Percentiles rank a stretch among this genome's conserved stretches.
Conservation (phyloP, 2,329 filamentous ascomycete species). For the Xylaria sp. region DNA sequence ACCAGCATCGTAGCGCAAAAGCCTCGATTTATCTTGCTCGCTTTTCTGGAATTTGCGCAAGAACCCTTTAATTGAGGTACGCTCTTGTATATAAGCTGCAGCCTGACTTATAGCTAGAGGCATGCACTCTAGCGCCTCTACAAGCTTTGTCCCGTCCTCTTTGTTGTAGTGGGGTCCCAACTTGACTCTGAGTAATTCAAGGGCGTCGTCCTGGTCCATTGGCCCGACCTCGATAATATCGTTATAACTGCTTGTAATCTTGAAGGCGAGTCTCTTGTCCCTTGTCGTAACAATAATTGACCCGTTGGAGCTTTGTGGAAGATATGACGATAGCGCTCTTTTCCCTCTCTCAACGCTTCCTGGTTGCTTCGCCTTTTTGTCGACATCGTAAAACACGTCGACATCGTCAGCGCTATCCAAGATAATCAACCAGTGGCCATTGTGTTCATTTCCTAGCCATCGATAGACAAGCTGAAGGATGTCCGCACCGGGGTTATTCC, state of each 20-base stretch:
- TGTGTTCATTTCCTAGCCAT: slow-evolving; percentile 49
- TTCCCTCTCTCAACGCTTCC: not conserved
- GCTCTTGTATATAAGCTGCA: slow-evolving; percentile 49
- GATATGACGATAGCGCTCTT: slow-evolving; percentile 41
- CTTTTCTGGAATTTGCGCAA: slow-evolving; percentile 51
- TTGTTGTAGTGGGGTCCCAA: slow-evolving; percentile 22
- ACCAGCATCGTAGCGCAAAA: slow-evolving; percentile 48
- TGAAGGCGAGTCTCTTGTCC: slow-evolving; percentile 27
- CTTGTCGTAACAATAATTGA: slow-evolving; percentile 48
- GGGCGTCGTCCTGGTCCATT: slow-evolving; percentile 21
- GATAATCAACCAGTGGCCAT: slow-evolving; percentile 51
- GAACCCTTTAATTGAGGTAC: slow-evolving; percentile 52
- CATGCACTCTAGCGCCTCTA: slow-evolving; percentile 47
- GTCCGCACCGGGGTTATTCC: slow-evolving; percentile 43
- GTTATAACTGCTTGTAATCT: slow-evolving; percentile 39
- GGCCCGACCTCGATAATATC: slow-evolving; percentile 21
- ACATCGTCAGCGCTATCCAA: slow-evolving; percentile 54
- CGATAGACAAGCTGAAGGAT: slow-evolving; percentile 43
- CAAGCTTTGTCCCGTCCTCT: slow-evolving; percentile 41
- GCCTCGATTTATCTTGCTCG: slow-evolving; percentile 45
- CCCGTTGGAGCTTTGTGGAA: slow-evolving; percentile 48
- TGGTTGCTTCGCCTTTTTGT: slow-evolving; percentile 18
- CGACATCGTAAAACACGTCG: slow-evolving; percentile 43
- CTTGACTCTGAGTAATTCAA: slow-evolving; percentile 23
- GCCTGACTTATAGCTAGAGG: slow-evolving; percentile 53